A percentile compares a stretch with the other conserved stretches of the same genome.
These are phyloP conservation scores for Colletotrichum lini DNA, from an alignment of 2,329 filamentous ascomycete species.

Conservation along the genomic window DNA sequence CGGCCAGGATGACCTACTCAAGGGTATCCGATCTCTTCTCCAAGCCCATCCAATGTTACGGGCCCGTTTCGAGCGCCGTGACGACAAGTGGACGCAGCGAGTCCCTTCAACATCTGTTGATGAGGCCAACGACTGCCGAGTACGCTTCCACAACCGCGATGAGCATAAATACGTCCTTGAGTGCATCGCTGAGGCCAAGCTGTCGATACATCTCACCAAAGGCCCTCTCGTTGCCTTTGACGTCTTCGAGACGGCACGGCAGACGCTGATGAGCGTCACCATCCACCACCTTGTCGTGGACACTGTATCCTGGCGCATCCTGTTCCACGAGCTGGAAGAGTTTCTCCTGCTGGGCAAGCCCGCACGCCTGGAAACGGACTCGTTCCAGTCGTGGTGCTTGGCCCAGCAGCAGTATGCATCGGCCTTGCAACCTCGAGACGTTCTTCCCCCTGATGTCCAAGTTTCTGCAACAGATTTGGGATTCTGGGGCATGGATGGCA, in stretches of 20 bases:
- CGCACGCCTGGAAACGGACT: neutral
- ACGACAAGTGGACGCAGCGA: slow-evolving; percentile 27
- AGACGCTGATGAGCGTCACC: slow-evolving; percentile 49
- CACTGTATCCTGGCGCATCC: slow-evolving; percentile 61
- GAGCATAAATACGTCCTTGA: slow-evolving; percentile 14
- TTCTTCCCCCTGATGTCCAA: neutral
- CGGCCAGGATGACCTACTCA: neutral
- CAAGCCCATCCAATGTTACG: slow-evolving; percentile 23
- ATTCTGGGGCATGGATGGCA: slow-evolving; percentile 47
- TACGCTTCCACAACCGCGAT: slow-evolving; percentile 23
- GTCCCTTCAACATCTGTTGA: neutral
- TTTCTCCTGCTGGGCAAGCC: slow-evolving; percentile 44
- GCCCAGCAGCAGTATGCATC: slow-evolving; percentile 15
- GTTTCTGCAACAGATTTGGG: slow-evolving; percentile 43
- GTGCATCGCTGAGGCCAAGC: slow-evolving; percentile 29
- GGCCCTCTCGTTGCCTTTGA: slow-evolving; percentile 17
- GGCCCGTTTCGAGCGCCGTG: slow-evolving; percentile 3
- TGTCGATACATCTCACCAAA: neutral
- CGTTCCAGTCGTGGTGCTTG: slow-evolving; percentile 14
- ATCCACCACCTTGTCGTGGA: slow-evolving; percentile 59
- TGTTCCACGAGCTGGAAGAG: slow-evolving; percentile 60
- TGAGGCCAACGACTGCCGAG: neutral
- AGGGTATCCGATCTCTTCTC: neutral
- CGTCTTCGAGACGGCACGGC: slow-evolving; percentile 4
- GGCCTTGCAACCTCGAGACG: neutral